Evolutionary conservation across 1,139 yeast species (phyloP).

Genomic region (Protomyces macrosporus): DNA sequence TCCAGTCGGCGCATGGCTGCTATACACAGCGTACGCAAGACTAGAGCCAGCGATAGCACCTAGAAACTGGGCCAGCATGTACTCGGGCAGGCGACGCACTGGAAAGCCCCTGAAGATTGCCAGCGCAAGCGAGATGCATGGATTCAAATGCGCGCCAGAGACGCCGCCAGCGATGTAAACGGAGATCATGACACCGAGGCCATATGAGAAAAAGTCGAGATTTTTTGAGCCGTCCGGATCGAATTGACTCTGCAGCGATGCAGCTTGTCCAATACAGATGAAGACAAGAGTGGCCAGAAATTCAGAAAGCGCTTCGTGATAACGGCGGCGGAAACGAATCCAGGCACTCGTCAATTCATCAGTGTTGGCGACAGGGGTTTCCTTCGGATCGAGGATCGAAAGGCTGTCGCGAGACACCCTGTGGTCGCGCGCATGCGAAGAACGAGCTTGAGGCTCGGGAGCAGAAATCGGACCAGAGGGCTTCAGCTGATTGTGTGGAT

Average conservation of each 20-base stretch:
- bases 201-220: not conserved
- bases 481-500: no score
- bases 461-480: no score
- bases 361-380: no score
- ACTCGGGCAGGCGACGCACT: not conserved
- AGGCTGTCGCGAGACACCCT: no score
- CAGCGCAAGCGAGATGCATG: conserved; percentile 37
- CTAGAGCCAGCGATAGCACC: not conserved
- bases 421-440: no score
- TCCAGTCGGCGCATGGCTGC: not conserved
- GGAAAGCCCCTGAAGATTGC: not conserved
- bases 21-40: not conserved
- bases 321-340: not conserved
- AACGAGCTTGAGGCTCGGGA: no score
- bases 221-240: not conserved
- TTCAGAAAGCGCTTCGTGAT: not conserved
- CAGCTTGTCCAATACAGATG: not conserved
- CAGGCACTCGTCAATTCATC: not conserved
- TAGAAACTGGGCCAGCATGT: not conserved
- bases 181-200: not conserved
- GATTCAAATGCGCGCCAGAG: conserved; percentile 40
- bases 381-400: no score
- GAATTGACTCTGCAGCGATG: not conserved
- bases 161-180: conserved; percentile 35
- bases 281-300: not conserved